Base-by-base conservation (phyloP, 805 yeast genomes). In the Cyberlindnera saturnus region DNA sequence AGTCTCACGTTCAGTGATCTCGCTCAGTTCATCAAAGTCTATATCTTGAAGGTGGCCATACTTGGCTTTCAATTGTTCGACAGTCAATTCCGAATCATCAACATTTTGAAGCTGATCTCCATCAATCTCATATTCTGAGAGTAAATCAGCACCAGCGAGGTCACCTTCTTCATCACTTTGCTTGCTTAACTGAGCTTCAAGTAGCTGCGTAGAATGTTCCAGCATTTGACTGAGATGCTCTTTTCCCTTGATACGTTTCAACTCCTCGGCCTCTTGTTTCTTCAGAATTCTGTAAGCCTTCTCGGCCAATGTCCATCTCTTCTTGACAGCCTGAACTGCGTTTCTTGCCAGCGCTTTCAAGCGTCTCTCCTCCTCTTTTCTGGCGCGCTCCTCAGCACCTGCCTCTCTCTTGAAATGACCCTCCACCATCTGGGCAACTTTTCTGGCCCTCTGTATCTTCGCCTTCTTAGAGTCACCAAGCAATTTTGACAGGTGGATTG, bases 241-340 rank as follows among this genome's bases (percentile, higher is more conserved):
- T 58, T 89, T 85, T 32, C 97, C 96, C 56, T 83, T 80, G 9
- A 77, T 75, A 42, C 86, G 77, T 58, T 88, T 83, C 53, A 83
- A 73, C 50, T 86, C 90, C 52, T 87, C 96, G 46, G 75, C 82
- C 51, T 85, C 87, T 47, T 82, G 79, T 38, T 82, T 81, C 57
- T 86, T 93, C 46, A 86, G 68, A 14, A 81, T 84, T 39, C 71
- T 73, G 57, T 76, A 82, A 1, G 87, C 95, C 60, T 86, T 88
- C 48, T 82, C 86, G 3, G 97, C 99, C 39, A 89, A 72, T 18
- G 73, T 67, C 99, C 99, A 93, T 56, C 93, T 81, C 60, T 82
- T 88, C 63, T 83, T 83, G 10, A 93, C 96, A 36, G 89, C 88
- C 53, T 78, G 82, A 1, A 86, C 84, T 0, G 95, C 85, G 39